Evolutionary conservation across 2,329 filamentous ascomycete genomes (phyloP), one percentile per base, ranked within the genome.

Genomic region (Dothideomycetes sp.): DNA sequence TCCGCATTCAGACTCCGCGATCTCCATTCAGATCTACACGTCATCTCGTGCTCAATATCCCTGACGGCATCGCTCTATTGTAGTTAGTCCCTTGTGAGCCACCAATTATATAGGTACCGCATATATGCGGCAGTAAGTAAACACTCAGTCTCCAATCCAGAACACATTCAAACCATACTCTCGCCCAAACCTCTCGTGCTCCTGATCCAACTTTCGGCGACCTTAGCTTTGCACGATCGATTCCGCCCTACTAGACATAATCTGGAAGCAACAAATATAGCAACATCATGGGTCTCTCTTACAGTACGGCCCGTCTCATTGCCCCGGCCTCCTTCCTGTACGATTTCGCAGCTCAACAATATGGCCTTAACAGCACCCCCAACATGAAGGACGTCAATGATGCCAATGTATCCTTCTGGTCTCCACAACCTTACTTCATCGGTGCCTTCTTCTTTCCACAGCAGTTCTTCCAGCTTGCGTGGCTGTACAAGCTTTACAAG

Each of bases 341-440:
- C 53, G 70, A 77, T 56, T 75, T 78, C 49, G 68, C 67, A 3
- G 65, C 69, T 2, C 73, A 78, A 52, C 69, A 73, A 51, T 77
- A 77, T 55, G 74, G 73, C 53, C 68, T 78, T 54, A 62, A 73
- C 22, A 67, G 66, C 27, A 61, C 53, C 0, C 73, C 73, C 0
- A 75, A 70, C 45, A 77, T 77, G 74, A 69, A 75, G 47, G 68
- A 75, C 36, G 61, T 77, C 22, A 72, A 77, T 52, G 67, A 77
- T 48, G 56, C 57, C 22, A 75, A 78, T 50, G 57, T 75, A 4
- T 73, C 71, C 1, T 77, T 75, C 51, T 77, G 72, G 60, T 69
- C 63, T 1, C 73, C 73, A 0, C 69, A 76, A 42, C 72, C 73
- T 1, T 72, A 64, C 49, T 74, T 75, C 56, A 75, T 78, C 44